Evolutionary conservation across 2,329 filamentous ascomycete genomes (phyloP), one percentile per base, ranked within the genome.

Genomic region (Penicillium sp.): DNA sequence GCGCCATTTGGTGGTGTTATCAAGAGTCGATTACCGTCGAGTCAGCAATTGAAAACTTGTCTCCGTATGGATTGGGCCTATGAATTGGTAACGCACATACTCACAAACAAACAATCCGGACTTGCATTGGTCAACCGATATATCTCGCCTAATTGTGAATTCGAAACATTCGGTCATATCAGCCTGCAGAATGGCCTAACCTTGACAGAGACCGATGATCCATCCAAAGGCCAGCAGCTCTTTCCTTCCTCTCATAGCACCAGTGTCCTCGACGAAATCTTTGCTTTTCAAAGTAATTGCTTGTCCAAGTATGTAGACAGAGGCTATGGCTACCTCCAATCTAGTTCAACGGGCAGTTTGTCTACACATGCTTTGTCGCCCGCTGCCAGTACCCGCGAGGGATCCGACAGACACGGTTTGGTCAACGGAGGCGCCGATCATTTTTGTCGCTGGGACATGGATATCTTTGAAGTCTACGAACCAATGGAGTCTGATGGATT

Each of bases 381-480:
- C 6, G 19, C 52, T 59, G 52, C 45, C 35, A 3, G 57, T 35
- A 60, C 38, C 58, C 30, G 57, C 33, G 30, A 55, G 22, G 28
- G 26, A 26, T 19, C 8, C 14, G 4, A 46, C 25, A 22, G 13
- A 19, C 6, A 19, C 16, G 11, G 7, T 22, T 22, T 22, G 19
- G 8, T 19, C 43, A 16, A 22, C 19, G 6, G 14, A 26, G 11
- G 11, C 6, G 22, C 22, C 6, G 43, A 28, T 28, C 40, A 42
- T 4, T 2, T 2, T 2, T 43, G 25, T 16, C 19, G 26, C 25
- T 14, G 3, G 11, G 22, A 46, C 14, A 46, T 28, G 26, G 7
- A 46, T 46, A 26, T 22, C 11, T 16, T 28, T 14, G 7, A 16
- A 6, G 6, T 1, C 28, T 13, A 3, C 11, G 1, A 28, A 5